A percentile compares a stretch with the other conserved stretches of the same genome.
phyloP scores from a whole-genome alignment of 1,284 basidiomycete genomes.

The Cutaneotrichosporon cutaneum region DNA sequence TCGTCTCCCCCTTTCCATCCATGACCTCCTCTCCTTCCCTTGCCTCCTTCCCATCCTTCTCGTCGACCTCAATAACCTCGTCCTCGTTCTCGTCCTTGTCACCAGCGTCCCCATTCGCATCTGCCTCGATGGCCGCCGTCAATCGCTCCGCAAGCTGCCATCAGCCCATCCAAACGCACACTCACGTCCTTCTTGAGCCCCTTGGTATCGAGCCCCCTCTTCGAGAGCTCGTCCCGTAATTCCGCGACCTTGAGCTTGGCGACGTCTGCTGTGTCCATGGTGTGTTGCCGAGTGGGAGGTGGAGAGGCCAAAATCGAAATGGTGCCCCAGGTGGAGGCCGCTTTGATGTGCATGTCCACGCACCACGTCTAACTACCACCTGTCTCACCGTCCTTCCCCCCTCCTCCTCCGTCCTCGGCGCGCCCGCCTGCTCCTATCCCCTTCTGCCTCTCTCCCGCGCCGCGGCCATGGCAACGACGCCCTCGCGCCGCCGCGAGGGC shows the following conservation, averaged over 20 bases:
- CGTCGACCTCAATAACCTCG: background rate
- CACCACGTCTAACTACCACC: background rate
- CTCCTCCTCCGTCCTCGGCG: background rate
- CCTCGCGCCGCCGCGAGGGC: background rate
- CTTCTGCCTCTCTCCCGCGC: background rate
- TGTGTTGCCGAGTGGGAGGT: background rate
- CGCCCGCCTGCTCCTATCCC: background rate
- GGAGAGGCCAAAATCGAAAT: background rate
- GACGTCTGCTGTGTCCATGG: slow-evolving; percentile 19
- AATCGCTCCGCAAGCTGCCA: slow-evolving; percentile 44
- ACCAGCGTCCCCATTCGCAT: background rate
- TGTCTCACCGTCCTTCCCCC: background rate
- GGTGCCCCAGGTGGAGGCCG: slow-evolving; percentile 6
- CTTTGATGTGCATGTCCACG: too few relatives aligned
- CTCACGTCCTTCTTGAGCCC: slow-evolving; percentile 51
- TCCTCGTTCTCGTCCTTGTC: background rate
- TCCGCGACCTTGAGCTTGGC: slow-evolving; percentile 44
- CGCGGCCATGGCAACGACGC: background rate
- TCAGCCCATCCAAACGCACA: slow-evolving; percentile 7
- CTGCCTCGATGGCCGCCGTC: slow-evolving; percentile 20
- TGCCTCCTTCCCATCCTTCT: background rate
- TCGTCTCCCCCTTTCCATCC: background rate
- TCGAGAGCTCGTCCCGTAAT: slow-evolving; percentile 49
- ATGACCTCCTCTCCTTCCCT: background rate
- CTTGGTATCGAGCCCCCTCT: slow-evolving; percentile 41